Conservation (phyloP, 352 stramenopile genomes). For the Pythium volutum region DNA sequence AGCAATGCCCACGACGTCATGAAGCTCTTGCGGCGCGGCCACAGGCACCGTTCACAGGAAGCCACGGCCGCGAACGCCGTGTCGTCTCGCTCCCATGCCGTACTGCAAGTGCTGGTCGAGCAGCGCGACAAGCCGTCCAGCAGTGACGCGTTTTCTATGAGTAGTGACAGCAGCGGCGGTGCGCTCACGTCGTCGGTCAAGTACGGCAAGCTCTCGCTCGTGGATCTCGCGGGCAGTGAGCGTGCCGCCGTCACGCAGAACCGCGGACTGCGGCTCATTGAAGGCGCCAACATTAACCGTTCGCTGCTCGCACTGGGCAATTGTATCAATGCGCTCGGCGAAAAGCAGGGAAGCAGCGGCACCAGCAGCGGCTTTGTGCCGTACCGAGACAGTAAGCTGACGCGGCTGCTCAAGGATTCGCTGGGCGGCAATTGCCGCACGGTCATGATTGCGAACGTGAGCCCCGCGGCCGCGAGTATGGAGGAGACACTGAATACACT, state of each 20-base stretch:
- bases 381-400: conserved; percentile 90
- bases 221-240: conserved; percentile 91
- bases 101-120: conserved; percentile 85
- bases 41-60: conserved; percentile 86
- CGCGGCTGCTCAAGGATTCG: conserved; percentile 87
- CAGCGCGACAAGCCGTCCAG: conserved; percentile 48
- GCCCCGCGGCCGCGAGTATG: conserved; percentile 67
- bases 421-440: conserved; percentile 92
- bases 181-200: conserved; percentile 41
- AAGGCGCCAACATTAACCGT: conserved; percentile 93
- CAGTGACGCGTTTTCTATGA: conserved; percentile 10
- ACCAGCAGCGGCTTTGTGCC: conserved; percentile 50
- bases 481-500: conserved; percentile 91
- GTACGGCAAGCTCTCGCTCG: conserved; percentile 87
- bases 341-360: conserved; percentile 40
- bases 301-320: conserved; percentile 90
- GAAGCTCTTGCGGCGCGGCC: conserved; percentile 82
- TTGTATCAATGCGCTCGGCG: conserved; percentile 92
- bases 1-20: conserved; percentile 79
- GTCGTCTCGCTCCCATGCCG: conserved; percentile 87
- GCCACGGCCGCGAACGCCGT: conserved; percentile 86
- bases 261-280: conserved; percentile 72
- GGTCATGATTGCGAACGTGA: conserved; percentile 94
- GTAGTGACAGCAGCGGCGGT: conserved; percentile 18
- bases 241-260: conserved; percentile 90